Conservation (phyloP, 495 filamentous ascomycete genomes). For the Terfezia boudieri region DNA sequence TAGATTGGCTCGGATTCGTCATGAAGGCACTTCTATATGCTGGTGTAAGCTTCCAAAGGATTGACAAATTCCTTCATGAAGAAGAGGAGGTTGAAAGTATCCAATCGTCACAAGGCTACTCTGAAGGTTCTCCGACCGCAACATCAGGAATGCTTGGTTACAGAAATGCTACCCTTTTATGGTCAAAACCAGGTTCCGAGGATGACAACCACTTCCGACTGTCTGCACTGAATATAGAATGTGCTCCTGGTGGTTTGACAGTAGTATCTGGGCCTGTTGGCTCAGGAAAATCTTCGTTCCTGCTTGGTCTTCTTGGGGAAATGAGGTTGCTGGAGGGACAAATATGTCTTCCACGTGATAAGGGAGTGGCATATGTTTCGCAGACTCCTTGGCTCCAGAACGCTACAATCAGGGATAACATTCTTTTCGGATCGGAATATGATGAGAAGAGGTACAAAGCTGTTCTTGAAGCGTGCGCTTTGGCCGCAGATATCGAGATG, state of each 20-base stretch:
- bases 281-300: constrained; percentile 40
- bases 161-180: constrained; percentile 11
- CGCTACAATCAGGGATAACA: constrained; percentile 32
- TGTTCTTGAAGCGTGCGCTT: constrained; percentile 38
- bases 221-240: constrained; percentile 26
- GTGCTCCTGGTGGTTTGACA: constrained; percentile 29
- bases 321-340: constrained; percentile 27
- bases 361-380: constrained; percentile 31
- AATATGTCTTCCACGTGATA: constrained; percentile 30
- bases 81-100: constrained; percentile 10
- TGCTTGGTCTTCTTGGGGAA: constrained; percentile 40
- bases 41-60: constrained; percentile 12
- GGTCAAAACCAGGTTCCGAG: constrained; percentile 12
- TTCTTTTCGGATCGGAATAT: constrained; percentile 32
- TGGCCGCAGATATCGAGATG: constrained; percentile 38
- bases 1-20: constrained; percentile 12
- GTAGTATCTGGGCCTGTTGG: constrained; percentile 33
- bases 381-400: constrained; percentile 37
- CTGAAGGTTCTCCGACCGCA: background rate
- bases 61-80: constrained; percentile 16
- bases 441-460: constrained; percentile 27
- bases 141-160: constrained; percentile 4
- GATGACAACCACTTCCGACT: constrained; percentile 24
- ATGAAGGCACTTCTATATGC: constrained; percentile 11
- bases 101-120: background rate